Percentiles rank a stretch among this genome's conserved stretches.
phyloP scores from a whole-genome alignment of 208 protist genomes.

The Polymyxa betae region DNA sequence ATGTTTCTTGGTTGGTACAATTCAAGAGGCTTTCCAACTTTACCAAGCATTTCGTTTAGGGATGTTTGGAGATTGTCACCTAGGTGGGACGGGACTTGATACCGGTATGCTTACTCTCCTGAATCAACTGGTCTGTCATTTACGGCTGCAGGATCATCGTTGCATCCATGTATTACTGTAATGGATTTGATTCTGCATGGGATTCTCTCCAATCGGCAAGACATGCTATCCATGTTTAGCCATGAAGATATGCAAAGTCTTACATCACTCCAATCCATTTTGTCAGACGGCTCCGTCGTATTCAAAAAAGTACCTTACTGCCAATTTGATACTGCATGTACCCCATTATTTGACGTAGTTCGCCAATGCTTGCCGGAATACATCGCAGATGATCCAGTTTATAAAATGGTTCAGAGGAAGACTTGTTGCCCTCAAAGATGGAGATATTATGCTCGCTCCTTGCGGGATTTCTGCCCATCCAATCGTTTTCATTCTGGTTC shows the following conservation, averaged over 20 bases:
- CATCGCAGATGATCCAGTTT: constrained; percentile 2
- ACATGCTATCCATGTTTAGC: neutral
- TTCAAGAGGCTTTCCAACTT: neutral
- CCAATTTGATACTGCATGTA: neutral
- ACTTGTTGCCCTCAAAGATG: neutral
- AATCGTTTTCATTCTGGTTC: constrained; percentile 55
- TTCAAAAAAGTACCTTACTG: too few species aligned
- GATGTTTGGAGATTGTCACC: neutral
- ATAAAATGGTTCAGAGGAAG: neutral
- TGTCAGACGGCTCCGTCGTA: neutral
- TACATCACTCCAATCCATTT: neutral
- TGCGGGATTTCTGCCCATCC: constrained; percentile 25
- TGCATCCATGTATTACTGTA: neutral
- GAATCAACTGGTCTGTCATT: neutral
- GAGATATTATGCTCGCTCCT: constrained; percentile 50
- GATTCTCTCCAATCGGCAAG: neutral
- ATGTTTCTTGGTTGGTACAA: neutral
- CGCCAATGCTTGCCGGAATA: neutral
- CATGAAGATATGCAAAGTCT: neutral
- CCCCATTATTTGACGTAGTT: too few species aligned
- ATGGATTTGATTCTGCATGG: neutral
- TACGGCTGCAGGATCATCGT: neutral
- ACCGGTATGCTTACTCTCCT: neutral
- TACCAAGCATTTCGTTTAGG: neutral
- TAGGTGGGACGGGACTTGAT: neutral